A percentile compares a stretch with the other conserved stretches of the same genome.
phyloP scores from a whole-genome alignment of 129 eudicot species.

The Tanacetum coccineum region DNA sequence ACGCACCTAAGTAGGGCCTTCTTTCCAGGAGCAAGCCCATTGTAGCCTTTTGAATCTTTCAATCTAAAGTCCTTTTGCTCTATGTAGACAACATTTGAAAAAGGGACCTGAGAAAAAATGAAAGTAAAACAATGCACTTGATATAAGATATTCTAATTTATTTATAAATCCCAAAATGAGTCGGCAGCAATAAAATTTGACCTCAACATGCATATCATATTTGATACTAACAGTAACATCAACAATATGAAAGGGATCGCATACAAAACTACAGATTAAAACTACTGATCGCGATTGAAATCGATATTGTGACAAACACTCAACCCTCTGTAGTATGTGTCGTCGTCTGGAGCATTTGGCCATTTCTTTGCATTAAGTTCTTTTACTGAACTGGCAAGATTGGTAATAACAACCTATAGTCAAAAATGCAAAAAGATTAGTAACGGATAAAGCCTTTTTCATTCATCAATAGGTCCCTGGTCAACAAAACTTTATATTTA shows the following conservation, averaged over 20 bases:
- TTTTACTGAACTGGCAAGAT: constrained; percentile 60
- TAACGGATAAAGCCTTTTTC: not conserved
- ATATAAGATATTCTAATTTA: not conserved
- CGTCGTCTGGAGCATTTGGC: constrained; percentile 89
- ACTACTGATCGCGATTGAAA: no score
- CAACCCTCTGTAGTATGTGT: constrained; percentile 79
- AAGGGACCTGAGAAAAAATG: constrained; percentile 62
- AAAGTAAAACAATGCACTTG: not conserved
- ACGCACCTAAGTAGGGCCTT: constrained; percentile 76
- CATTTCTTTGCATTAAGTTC: constrained; percentile 95
- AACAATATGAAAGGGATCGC: no score
- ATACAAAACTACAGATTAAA: no score
- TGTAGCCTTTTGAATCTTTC: constrained; percentile 86
- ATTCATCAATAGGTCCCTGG: no score
- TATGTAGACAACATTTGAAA: constrained; percentile 71
- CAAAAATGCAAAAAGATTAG: constrained; percentile 1
- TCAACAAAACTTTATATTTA: no score
- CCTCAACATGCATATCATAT: no score
- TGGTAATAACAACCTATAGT: constrained; percentile 83
- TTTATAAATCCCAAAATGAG: no score
- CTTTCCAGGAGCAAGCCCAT: constrained; percentile 95
- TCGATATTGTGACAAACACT: no score
- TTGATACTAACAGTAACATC: no score
- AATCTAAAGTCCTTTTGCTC: constrained; percentile 76
- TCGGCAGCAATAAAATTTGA: no score